Evolutionary conservation across 2,329 filamentous ascomycete genomes (phyloP).

Genomic region (Zymoseptoria pseudotritici): DNA sequence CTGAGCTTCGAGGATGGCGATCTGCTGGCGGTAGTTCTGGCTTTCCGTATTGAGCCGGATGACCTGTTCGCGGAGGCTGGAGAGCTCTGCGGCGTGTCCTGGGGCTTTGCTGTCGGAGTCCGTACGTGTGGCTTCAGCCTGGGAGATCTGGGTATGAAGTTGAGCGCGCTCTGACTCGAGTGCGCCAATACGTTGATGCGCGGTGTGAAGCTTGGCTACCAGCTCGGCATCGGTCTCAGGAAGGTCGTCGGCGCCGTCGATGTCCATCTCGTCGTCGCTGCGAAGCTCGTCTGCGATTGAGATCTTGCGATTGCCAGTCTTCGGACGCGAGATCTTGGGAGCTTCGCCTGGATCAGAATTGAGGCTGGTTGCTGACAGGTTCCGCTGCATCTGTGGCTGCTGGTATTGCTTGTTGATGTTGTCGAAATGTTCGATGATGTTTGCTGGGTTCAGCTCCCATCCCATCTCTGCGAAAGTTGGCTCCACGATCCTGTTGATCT

Average conservation of each 20-base stretch:
- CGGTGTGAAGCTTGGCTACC: not conserved
- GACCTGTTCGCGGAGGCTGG: not conserved
- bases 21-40: not conserved
- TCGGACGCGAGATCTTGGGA: not conserved
- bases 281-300: not conserved
- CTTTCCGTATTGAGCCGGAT: not conserved
- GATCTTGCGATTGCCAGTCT: not conserved
- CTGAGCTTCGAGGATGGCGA: not conserved
- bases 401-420: not conserved
- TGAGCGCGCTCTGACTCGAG: not conserved
- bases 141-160: not conserved
- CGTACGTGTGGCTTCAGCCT: not conserved
- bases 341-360: not conserved
- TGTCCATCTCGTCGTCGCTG: not conserved
- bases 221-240: not conserved
- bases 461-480: constrained; percentile 1
- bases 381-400: not conserved
- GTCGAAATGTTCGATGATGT: constrained; percentile 4
- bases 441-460: constrained; percentile 6
- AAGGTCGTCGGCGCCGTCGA: not conserved
- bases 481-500: constrained; percentile 4
- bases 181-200: not conserved
- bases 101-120: not conserved
- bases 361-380: not conserved
- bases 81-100: not conserved